A percentile compares a stretch with the other conserved stretches of the same genome.
phyloP scores from a whole-genome alignment of 2,329 filamentous ascomycete species.

The Aureobasidium sp. region DNA sequence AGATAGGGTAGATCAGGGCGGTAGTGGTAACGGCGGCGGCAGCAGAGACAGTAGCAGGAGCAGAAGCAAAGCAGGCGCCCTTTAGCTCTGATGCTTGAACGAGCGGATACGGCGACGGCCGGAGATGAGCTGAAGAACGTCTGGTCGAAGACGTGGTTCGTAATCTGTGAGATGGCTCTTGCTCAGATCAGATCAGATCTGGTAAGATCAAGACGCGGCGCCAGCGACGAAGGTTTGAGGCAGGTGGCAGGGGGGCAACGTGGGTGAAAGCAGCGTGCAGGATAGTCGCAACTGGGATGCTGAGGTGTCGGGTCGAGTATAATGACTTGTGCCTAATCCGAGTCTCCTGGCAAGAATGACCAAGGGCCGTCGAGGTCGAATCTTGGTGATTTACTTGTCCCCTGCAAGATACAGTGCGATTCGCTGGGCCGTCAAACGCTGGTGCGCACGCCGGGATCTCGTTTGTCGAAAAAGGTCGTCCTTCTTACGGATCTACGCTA shows the following conservation, averaged over 20 bases:
- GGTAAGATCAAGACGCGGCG: background rate
- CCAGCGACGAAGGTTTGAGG: background rate
- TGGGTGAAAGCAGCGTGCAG: slow-evolving; percentile 7
- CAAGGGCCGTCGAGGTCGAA: background rate
- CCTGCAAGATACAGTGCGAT: slow-evolving; percentile 13
- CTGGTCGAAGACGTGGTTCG: background rate
- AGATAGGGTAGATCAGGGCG: background rate
- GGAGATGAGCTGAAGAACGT: slow-evolving; percentile 7
- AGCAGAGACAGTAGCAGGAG: background rate
- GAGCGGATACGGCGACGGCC: slow-evolving; percentile 2
- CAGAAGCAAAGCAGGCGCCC: background rate
- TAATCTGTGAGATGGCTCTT: background rate
- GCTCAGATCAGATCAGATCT: slow-evolving; percentile 12
- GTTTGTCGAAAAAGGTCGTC: slow-evolving; percentile 7
- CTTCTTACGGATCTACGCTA: slow-evolving; percentile 9
- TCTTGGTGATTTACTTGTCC: slow-evolving; percentile 6
- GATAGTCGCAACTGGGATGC: background rate
- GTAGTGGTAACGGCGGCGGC: background rate
- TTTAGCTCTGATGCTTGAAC: background rate
- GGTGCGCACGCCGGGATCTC: slow-evolving; percentile 11
- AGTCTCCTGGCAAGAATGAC: background rate
- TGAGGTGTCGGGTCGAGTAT: background rate
- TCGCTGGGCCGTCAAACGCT: slow-evolving; percentile 13
- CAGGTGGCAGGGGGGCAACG: slow-evolving; percentile 3
- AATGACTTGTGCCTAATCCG: background rate